Conservation (phyloP, 441 rosid genomes). For the Eutrema salsugineum region DNA sequence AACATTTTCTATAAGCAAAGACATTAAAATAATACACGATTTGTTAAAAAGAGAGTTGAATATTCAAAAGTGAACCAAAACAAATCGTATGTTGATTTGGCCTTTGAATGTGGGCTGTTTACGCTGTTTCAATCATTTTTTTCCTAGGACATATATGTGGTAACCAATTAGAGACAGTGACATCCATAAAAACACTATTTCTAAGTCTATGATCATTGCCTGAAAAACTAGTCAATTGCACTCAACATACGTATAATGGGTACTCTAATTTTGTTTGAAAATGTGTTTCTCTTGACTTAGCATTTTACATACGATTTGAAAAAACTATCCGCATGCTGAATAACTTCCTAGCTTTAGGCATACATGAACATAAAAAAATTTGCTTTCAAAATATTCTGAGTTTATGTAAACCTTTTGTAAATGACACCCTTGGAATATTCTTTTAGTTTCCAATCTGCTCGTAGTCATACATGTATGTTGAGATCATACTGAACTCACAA, state of each 20-base stretch:
- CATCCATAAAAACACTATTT: constrained; percentile 14
- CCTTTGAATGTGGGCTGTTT: constrained; percentile 19
- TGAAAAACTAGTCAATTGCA: constrained; percentile 6
- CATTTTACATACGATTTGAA: not conserved
- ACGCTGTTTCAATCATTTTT: not conserved
- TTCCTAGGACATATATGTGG: constrained; percentile 4
- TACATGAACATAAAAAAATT: not conserved
- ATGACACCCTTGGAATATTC: too few relatives aligned
- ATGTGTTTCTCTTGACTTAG: not conserved
- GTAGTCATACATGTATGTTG: not conserved
- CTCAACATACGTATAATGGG: not conserved
- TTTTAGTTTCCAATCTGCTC: too few relatives aligned
- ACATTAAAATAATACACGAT: not conserved
- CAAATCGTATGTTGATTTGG: constrained; percentile 21
- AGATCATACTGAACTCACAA: not conserved
- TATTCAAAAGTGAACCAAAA: constrained; percentile 26
- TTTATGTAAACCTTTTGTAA: too few relatives aligned
- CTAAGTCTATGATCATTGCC: constrained; percentile 5
- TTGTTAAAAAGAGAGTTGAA: constrained; percentile 7
- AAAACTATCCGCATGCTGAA: not conserved
- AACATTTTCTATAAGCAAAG: not conserved
- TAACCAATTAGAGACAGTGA: constrained; percentile 14
- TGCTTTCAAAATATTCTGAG: too few relatives aligned
- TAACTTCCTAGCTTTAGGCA: not conserved
- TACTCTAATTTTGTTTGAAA: not conserved